Evolutionary conservation across 140 eudicot species (phyloP).

Genomic region (Stevia rebaudiana): DNA sequence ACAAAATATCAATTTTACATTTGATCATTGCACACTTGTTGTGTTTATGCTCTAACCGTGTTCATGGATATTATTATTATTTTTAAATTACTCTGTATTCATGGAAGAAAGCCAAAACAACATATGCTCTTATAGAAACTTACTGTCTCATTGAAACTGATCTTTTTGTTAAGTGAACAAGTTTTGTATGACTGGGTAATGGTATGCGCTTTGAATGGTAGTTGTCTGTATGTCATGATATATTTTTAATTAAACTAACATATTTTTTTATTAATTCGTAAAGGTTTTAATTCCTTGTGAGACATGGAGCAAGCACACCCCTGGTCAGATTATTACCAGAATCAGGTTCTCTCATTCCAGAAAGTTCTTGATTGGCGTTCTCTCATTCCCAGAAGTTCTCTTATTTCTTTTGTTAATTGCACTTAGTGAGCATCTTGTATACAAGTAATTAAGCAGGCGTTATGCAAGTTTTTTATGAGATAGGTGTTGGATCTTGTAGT

Average conservation of each 20-base stretch:
- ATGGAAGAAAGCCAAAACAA: background rate
- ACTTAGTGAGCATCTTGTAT: constrained; percentile 59
- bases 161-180: background rate
- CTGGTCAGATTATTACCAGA: constrained; percentile 67
- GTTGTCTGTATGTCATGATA: background rate
- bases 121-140: background rate
- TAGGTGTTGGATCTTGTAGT: constrained; percentile 65
- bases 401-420: constrained; percentile 81
- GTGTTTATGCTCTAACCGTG: background rate
- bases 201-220: background rate
- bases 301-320: constrained; percentile 77
- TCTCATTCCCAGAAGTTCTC: constrained; percentile 58
- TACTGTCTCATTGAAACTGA: background rate
- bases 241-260: background rate
- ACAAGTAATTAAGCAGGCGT: constrained; percentile 52
- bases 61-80: background rate
- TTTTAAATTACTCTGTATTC: background rate
- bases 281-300: constrained; percentile 40
- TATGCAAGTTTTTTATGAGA: constrained; percentile 58
- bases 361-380: constrained; percentile 89
- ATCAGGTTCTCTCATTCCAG: constrained; percentile 52
- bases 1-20: background rate
- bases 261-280: constrained; percentile 30
- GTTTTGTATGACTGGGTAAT: background rate
- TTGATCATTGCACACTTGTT: background rate